These are phyloP conservation scores for Phytophthora tentaculata DNA, from an alignment of 352 stramenopile species.

Conservation along the genomic window DNA sequence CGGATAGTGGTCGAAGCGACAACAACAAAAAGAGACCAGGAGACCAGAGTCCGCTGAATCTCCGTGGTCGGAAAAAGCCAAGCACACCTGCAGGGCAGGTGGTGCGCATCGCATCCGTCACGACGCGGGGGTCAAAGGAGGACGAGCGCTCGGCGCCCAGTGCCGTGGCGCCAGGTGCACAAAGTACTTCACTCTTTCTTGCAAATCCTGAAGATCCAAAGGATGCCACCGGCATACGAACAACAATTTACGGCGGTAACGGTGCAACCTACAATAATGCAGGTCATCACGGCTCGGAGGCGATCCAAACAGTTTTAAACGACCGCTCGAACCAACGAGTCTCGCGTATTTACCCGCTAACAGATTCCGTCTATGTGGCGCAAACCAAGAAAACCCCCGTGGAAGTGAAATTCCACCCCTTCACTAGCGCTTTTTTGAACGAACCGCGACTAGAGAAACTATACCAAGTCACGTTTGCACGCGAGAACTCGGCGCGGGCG, in stretches of 20 bases:
- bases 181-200: constrained; percentile 41
- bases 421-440: constrained; percentile 78
- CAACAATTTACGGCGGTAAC: constrained; percentile 21
- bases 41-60: constrained; percentile 15
- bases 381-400: constrained; percentile 81
- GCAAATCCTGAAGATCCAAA: constrained; percentile 23
- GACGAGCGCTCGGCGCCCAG: constrained; percentile 46
- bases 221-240: constrained; percentile 15
- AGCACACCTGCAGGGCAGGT: constrained; percentile 24
- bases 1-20: constrained; percentile 28
- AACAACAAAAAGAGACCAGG: constrained; percentile 7
- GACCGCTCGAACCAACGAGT: constrained; percentile 71
- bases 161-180: constrained; percentile 31
- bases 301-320: constrained; percentile 43
- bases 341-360: constrained; percentile 77
- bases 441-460: constrained; percentile 77
- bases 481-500: constrained; percentile 73
- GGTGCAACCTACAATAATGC: constrained; percentile 14
- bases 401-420: constrained; percentile 77
- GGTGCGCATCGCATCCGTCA: constrained; percentile 33
- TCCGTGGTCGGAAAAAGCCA: constrained; percentile 43
- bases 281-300: constrained; percentile 33
- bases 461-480: constrained; percentile 84
- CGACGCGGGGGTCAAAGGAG: constrained; percentile 35
- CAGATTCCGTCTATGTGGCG: constrained; percentile 70